These are phyloP conservation scores for Erythrophleum ivorense DNA, from an alignment of 331 rosid genomes.

Conservation along the genomic window DNA sequence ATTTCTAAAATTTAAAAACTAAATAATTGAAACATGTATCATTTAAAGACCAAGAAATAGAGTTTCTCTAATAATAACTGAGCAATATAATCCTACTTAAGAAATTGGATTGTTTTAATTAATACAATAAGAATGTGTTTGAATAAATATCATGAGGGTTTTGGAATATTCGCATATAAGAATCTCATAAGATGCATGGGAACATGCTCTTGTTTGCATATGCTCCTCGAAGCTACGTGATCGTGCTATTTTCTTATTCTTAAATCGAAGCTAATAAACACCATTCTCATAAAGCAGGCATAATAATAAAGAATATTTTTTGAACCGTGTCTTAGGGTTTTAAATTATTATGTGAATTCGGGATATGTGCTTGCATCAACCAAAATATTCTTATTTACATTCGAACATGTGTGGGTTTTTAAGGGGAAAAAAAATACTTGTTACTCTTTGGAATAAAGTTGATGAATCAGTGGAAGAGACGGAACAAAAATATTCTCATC, in stretches of 20 bases:
- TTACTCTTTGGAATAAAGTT: neutral
- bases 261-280: neutral
- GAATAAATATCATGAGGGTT: neutral
- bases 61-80: too few relatives aligned
- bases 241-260: neutral
- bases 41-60: too few relatives aligned
- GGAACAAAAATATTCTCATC: neutral
- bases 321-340: too few relatives aligned
- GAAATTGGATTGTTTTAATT: too few relatives aligned
- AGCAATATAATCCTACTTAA: too few relatives aligned
- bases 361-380: neutral
- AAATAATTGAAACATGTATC: too few relatives aligned
- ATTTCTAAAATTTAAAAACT: too few relatives aligned
- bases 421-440: neutral
- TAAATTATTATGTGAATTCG: neutral
- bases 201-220: neutral
- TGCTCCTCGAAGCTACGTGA: neutral
- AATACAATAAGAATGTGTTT: too few relatives aligned
- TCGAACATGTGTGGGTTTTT: too few relatives aligned
- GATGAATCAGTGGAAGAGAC: neutral
- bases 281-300: neutral
- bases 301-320: neutral
- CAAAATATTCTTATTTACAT: neutral
- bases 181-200: neutral
- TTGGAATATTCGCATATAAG: neutral